Percentiles rank a stretch among this genome's conserved stretches.
These are phyloP conservation scores for Chaetomium cochliodes DNA, from an alignment of 495 filamentous ascomycete species.

Conservation along the genomic window DNA sequence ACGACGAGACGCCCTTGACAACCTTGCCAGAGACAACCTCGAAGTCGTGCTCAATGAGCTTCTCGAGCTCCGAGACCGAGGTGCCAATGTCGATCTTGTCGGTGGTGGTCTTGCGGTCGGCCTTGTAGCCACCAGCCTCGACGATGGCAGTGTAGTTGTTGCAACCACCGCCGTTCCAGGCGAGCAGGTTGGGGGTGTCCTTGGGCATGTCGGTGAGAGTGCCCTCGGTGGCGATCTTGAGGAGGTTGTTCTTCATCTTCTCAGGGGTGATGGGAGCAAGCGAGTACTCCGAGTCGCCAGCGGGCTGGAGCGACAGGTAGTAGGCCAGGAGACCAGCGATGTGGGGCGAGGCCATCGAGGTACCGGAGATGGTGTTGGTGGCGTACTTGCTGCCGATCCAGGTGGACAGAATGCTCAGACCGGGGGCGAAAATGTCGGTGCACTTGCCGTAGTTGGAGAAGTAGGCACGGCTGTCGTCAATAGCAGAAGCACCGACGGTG, in stretches of 20 bases:
- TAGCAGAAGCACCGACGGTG: conserved; percentile 92
- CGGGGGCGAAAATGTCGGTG: conserved; percentile 98
- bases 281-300: conserved; percentile 82
- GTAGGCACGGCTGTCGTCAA: conserved; percentile 95
- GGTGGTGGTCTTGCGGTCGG: conserved; percentile 33
- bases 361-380: conserved; percentile 97
- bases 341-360: conserved; percentile 98
- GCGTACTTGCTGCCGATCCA: conserved; percentile 96
- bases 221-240: conserved; percentile 77
- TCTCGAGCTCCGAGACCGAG: conserved; percentile 54
- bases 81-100: conserved; percentile 31
- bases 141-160: conserved; percentile 88
- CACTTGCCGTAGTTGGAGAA: conserved; percentile 99
- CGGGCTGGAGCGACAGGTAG: conserved; percentile 92
- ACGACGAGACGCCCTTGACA: conserved; percentile 46
- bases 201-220: conserved; percentile 79
- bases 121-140: conserved; percentile 60
- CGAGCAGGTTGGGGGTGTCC: conserved; percentile 82
- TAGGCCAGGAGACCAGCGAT: conserved; percentile 96
- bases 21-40: conserved; percentile 55
- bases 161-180: conserved; percentile 97
- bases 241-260: conserved; percentile 86
- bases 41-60: conserved; percentile 60
- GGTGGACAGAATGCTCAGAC: conserved; percentile 93
- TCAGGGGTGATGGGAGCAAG: conserved; percentile 86